Conservation (phyloP, 768 basidiomycete genomes). For the Cystofilobasidium capitatum region DNA sequence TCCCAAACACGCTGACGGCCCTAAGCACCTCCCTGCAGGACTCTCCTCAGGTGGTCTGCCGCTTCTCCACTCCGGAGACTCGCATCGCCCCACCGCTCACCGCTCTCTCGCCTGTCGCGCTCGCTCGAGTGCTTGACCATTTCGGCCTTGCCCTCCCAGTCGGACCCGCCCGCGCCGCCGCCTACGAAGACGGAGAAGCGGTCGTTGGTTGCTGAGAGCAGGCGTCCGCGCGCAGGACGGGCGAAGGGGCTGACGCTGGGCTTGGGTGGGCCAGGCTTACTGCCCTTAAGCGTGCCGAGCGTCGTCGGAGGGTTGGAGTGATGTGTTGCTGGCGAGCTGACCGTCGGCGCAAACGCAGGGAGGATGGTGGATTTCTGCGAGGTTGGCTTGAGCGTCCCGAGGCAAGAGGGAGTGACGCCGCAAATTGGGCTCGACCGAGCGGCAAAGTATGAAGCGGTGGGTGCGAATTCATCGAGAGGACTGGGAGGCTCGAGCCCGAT, state of each 20-base stretch:
- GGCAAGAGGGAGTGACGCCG: background rate
- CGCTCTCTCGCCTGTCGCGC: background rate
- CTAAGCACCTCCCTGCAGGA: background rate
- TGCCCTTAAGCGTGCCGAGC: background rate
- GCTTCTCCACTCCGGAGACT: slow-evolving; percentile 1
- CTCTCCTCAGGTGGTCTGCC: background rate
- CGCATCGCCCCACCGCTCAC: background rate
- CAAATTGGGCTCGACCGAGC: background rate
- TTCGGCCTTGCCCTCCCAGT: slow-evolving; percentile 20
- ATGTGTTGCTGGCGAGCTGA: background rate
- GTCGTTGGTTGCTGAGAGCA: slow-evolving; percentile 2
- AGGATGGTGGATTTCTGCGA: background rate
- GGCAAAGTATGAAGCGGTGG: background rate
- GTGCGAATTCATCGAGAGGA: background rate
- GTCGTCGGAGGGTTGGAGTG: background rate
- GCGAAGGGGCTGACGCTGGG: background rate
- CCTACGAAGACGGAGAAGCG: slow-evolving; percentile 20
- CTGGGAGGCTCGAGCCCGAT: background rate
- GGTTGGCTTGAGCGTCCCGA: background rate
- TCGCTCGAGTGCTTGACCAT: background rate
- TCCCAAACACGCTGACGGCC: no score
- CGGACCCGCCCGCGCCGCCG: slow-evolving; percentile 9
- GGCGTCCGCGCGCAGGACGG: background rate
- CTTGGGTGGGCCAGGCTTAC: background rate
- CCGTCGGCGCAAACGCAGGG: background rate